Conservation (phyloP, 2,329 filamentous ascomycete species). For the Cladorrhinum sp. region DNA sequence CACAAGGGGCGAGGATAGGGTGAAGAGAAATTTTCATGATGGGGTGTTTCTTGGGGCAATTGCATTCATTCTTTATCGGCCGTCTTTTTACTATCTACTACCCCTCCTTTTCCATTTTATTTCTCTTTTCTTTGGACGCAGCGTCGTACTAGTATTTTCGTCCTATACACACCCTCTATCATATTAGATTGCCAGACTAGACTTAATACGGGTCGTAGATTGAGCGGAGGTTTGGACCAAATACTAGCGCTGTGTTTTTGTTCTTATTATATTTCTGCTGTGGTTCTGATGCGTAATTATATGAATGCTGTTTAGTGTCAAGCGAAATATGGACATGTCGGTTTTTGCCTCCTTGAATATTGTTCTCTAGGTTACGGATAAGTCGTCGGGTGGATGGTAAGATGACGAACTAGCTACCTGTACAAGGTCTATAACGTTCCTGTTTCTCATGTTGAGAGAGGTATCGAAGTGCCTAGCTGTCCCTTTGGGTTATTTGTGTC, state of each 20-base stretch:
- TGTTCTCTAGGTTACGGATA: too few relatives aligned
- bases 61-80: conserved; percentile 17
- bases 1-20: background rate
- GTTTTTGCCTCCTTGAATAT: too few relatives aligned
- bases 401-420: too few relatives aligned
- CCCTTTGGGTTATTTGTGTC: too few relatives aligned
- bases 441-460: too few relatives aligned
- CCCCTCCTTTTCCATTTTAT: background rate
- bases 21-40: too few relatives aligned
- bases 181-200: too few relatives aligned
- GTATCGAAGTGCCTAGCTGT: too few relatives aligned
- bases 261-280: background rate
- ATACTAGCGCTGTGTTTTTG: background rate
- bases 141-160: background rate
- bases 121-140: background rate
- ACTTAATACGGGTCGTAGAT: background rate
- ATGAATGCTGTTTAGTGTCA: too few relatives aligned
- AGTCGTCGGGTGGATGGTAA: too few relatives aligned
- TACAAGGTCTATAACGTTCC: too few relatives aligned
- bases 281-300: background rate
- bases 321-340: too few relatives aligned
- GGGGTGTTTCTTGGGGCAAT: conserved; percentile 8
- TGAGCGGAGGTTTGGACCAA: background rate
- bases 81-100: background rate
- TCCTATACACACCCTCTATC: background rate